Conservation (phyloP, 208 protist genomes). For the Ichthyophonus hoferi region DNA sequence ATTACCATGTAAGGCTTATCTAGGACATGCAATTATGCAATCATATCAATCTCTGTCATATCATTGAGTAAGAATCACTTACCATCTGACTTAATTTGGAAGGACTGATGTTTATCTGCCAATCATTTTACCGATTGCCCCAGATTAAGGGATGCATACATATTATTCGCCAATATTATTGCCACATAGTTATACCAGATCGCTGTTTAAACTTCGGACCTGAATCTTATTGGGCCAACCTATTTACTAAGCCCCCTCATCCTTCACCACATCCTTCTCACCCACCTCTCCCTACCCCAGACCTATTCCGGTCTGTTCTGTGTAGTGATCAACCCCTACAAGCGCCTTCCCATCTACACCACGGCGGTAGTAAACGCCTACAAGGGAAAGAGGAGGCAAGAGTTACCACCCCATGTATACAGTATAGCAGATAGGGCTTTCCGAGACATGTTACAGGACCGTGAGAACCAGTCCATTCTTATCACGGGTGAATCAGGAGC, state of each 20-base stretch:
- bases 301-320: slow-evolving; percentile 52
- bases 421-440: slow-evolving; percentile 44
- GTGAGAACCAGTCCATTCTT: slow-evolving; percentile 55
- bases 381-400: neutral
- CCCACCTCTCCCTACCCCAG: neutral
- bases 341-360: slow-evolving; percentile 31
- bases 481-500: slow-evolving; percentile 66
- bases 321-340: slow-evolving; percentile 37
- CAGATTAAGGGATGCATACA: no score
- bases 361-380: slow-evolving; percentile 12
- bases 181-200: no score
- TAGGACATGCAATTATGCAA: no score
- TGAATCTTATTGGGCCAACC: no score
- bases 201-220: no score
- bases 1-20: neutral
- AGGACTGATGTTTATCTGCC: no score
- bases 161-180: no score
- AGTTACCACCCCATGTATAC: slow-evolving; percentile 43
- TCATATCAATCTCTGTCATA: no score
- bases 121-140: no score
- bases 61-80: no score
- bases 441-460: slow-evolving; percentile 34
- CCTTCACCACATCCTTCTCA: neutral
- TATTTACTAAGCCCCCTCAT: neutral
- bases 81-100: no score